These are phyloP conservation scores for Quillaja saponaria DNA, from an alignment of 306 rosid species.

Conservation along the genomic window DNA sequence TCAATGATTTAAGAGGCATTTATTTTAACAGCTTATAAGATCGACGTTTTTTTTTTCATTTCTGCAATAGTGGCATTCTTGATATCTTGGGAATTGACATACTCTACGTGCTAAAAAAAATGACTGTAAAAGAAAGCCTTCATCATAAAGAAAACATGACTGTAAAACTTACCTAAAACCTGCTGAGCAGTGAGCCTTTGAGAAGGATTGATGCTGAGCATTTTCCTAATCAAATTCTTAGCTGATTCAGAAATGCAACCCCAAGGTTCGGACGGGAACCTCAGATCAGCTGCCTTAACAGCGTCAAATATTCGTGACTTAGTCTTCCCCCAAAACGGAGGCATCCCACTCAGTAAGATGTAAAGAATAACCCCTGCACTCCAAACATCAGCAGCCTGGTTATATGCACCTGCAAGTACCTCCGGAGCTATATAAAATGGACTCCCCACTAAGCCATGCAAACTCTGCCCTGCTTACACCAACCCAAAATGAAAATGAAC, in stretches of 20 bases:
- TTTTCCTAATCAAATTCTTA: slow-evolving; percentile 64
- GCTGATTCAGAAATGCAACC: slow-evolving; percentile 65
- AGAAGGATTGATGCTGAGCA: slow-evolving; percentile 71
- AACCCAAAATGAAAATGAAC: slow-evolving; percentile 26
- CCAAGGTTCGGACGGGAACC: slow-evolving; percentile 74
- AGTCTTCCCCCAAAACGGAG: slow-evolving; percentile 94
- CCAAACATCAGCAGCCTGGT: slow-evolving; percentile 90
- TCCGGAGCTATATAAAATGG: slow-evolving; percentile 91
- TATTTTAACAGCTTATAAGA: too few species aligned
- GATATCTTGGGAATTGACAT: neutral
- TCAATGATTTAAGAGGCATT: neutral
- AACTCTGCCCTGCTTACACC: slow-evolving; percentile 68
- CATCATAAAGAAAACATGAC: neutral
- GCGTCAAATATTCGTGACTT: slow-evolving; percentile 78
- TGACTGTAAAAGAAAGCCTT: slow-evolving; percentile 17
- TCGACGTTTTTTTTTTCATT: neutral
- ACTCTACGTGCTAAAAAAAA: slow-evolving; percentile 6
- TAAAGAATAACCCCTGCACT: slow-evolving; percentile 87
- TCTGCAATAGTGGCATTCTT: neutral
- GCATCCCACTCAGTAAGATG: slow-evolving; percentile 77
- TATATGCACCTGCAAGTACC: slow-evolving; percentile 81
- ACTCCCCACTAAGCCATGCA: slow-evolving; percentile 89
- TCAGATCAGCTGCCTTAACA: slow-evolving; percentile 64
- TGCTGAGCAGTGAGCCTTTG: slow-evolving; percentile 73
- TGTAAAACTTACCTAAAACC: slow-evolving; percentile 60